Evolutionary conservation across 768 basidiomycete species (phyloP), one percentile per base, ranked within the genome.

Genomic region (Mycena belliarum): DNA sequence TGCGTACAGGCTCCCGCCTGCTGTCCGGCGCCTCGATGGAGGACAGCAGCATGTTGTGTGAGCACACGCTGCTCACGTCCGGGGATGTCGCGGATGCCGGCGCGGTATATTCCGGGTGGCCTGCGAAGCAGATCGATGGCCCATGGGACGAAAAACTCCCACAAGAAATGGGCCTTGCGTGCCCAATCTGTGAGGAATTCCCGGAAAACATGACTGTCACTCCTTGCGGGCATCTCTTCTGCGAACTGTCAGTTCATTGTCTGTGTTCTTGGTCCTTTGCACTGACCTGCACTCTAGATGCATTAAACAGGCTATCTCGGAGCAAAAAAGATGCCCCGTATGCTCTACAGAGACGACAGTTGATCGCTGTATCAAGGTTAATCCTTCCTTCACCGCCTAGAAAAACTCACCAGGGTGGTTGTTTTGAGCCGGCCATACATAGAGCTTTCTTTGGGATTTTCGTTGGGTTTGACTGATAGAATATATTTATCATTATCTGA

Each of bases 21-120:
- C 73, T 81, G 25, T 79, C 78, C 10, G 79, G 78, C 18, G 78
- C 79, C 10, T 77, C 78, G 14, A 81, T 81, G 79, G 79, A 81
- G 64, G 73, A 76, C 53, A 69, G 70, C 63, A 77, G 75, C 60
- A 76, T 79, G 75, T 72, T 79, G 9, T 73, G 69, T 60, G 79
- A 81, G 62, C 79, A 81, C 58, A 77, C 78, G 2, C 70, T 81
- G 2, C 66, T 79, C 20, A 73, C 78, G 1, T 79, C 79, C 0
- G 79, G 79, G 2, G 79, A 80, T 46, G 71, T 78, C 38, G 77
- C 77, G 2, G 76, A 79, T 60, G 60, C 71, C 2, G 75, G 73
- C 11, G 63, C 64, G 9, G 69, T 70, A 10, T 80, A 80, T 57
- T 68, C 68, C 21, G 78, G 79, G 11, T 80, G 79, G 79, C 79